Conservation (phyloP, 2,329 filamentous ascomycete species). For the Aureobasidium sp. region DNA sequence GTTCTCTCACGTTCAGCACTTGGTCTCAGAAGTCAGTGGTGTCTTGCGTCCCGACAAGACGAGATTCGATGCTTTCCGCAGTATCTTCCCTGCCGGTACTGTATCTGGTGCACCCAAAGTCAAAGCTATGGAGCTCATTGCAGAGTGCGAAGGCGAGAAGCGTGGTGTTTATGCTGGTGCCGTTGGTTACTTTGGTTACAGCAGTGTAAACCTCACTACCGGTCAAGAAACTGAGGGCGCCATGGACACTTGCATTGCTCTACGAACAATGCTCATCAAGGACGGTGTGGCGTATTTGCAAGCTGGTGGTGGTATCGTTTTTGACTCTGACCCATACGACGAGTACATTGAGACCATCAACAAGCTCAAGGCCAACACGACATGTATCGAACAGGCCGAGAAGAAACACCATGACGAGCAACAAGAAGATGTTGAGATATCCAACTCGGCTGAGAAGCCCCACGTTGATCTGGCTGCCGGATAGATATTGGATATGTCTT, state of each 20-base stretch:
- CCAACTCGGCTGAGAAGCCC: background rate
- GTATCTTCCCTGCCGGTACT: constrained; percentile 94
- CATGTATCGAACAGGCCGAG: constrained; percentile 79
- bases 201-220: constrained; percentile 50
- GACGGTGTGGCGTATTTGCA: constrained; percentile 88
- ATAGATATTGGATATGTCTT: background rate
- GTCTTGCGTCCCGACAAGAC: constrained; percentile 76
- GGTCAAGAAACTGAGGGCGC: constrained; percentile 64
- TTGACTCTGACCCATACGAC: constrained; percentile 82
- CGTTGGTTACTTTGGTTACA: constrained; percentile 93
- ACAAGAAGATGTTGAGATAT: constrained; percentile 16
- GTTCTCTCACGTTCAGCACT: constrained; percentile 95
- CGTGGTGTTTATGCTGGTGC: constrained; percentile 91
- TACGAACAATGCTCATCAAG: constrained; percentile 92
- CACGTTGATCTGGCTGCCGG: constrained; percentile 14
- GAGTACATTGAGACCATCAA: constrained; percentile 97
- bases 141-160: constrained; percentile 89
- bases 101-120: constrained; percentile 95
- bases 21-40: constrained; percentile 92
- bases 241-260: constrained; percentile 79
- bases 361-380: constrained; percentile 84
- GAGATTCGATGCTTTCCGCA: constrained; percentile 85
- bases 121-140: constrained; percentile 92
- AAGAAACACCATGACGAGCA: constrained; percentile 50
- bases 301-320: constrained; percentile 81